These are phyloP conservation scores for Yarrowia bubula DNA, from an alignment of 805 yeast genomes.

Conservation along the genomic window DNA sequence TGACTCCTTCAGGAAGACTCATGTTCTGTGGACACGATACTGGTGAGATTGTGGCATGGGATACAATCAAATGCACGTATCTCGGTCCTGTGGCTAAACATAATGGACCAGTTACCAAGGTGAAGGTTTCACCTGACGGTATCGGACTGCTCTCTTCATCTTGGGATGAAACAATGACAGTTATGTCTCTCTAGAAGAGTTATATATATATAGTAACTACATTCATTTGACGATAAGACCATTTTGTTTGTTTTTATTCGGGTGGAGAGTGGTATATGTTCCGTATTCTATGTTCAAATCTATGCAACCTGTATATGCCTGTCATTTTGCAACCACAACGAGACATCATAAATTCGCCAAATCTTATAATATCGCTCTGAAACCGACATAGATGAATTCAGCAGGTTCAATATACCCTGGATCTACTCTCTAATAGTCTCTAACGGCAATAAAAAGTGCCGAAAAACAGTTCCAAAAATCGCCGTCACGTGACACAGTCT, in stretches of 20 bases:
- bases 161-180: slow-evolving; percentile 62
- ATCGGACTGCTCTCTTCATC: slow-evolving; percentile 73
- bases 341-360: neutral
- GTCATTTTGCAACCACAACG: neutral
- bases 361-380: neutral
- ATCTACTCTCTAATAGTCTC: neutral
- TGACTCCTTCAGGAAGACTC: slow-evolving; percentile 70
- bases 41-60: slow-evolving; percentile 75
- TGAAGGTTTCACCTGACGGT: slow-evolving; percentile 71
- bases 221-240: too few species aligned
- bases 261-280: too few species aligned
- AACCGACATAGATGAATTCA: too few species aligned
- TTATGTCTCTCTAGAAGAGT: slow-evolving; percentile 35
- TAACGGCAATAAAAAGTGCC: too few species aligned
- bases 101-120: slow-evolving; percentile 57
- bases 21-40: slow-evolving; percentile 76
- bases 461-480: neutral
- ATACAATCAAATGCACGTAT: slow-evolving; percentile 59
- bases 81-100: slow-evolving; percentile 70
- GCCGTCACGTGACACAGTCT: slow-evolving; percentile 20
- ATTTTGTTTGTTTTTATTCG: too few species aligned
- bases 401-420: neutral
- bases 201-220: neutral
- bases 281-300: too few species aligned
- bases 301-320: neutral